Conservation (phyloP, 139 green algal genomes). For the Tetraselmis chui region DNA sequence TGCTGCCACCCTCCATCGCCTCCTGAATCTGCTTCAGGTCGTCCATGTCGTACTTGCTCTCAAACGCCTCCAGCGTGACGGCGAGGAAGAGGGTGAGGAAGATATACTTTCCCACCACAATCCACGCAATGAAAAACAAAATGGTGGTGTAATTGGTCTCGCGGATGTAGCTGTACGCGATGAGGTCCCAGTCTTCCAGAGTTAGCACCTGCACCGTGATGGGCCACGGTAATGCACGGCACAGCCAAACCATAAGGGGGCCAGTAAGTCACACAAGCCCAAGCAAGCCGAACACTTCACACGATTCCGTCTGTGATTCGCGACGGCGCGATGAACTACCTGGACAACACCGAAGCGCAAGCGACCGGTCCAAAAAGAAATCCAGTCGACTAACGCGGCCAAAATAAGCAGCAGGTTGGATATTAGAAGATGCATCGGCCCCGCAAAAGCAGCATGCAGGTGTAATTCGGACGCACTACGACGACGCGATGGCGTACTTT, state of each 20-base stretch:
- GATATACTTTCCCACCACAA: slow-evolving; percentile 68
- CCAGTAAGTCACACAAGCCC: not conserved
- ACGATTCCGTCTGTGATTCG: no score
- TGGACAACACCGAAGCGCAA: no score
- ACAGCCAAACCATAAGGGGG: not conserved
- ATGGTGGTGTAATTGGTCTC: slow-evolving; percentile 40
- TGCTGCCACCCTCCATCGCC: not conserved
- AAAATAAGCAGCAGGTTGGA: no score
- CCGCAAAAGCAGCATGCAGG: no score
- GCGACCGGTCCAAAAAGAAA: no score
- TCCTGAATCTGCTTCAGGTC: slow-evolving; percentile 2
- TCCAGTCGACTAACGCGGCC: no score
- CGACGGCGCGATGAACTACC: no score
- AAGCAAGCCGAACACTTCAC: no score
- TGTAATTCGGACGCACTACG: no score
- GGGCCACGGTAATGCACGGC: not conserved
- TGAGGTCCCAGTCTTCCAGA: slow-evolving; percentile 61
- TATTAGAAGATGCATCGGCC: no score
- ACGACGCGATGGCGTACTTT: no score
- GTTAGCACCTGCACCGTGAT: slow-evolving; percentile 41
- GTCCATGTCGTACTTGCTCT: slow-evolving; percentile 49
- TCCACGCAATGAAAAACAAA: slow-evolving; percentile 63
- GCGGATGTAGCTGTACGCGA: slow-evolving; percentile 39
- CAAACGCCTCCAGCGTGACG: slow-evolving; percentile 69
- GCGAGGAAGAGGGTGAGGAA: slow-evolving; percentile 66